phyloP scores from a whole-genome alignment of 2,329 filamentous ascomycete genomes.

The Penicillium sp. region DNA sequence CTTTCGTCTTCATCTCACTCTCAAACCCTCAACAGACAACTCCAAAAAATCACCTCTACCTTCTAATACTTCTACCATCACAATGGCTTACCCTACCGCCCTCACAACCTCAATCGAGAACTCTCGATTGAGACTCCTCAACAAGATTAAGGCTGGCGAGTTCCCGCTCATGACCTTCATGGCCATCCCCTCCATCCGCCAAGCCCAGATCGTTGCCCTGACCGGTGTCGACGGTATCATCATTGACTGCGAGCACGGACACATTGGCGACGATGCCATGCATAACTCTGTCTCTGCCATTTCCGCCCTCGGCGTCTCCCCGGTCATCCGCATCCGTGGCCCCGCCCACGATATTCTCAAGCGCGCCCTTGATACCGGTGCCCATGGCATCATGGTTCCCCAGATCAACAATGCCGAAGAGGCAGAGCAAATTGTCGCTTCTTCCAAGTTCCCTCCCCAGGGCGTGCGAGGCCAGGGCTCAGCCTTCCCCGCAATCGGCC shows the following conservation, averaged over 20 bases:
- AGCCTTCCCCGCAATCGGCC: constrained; percentile 28
- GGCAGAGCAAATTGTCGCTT: constrained; percentile 25
- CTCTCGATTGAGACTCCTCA: constrained; percentile 46
- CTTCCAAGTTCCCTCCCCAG: constrained; percentile 32
- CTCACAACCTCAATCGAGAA: constrained; percentile 40
- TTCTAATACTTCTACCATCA: constrained; percentile 1
- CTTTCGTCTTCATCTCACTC: neutral
- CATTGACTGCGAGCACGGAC: constrained; percentile 44
- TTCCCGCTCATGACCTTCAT: constrained; percentile 53
- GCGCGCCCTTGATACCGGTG: constrained; percentile 27
- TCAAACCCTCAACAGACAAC: neutral
- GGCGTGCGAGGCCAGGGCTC: constrained; percentile 33
- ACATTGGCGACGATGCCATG: constrained; percentile 32
- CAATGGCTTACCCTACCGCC: constrained; percentile 29
- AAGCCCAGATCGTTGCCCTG: constrained; percentile 59
- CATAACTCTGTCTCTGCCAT: constrained; percentile 30
- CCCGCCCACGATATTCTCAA: constrained; percentile 27
- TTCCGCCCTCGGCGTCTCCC: constrained; percentile 26
- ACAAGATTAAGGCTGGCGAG: constrained; percentile 42
- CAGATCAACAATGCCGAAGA: constrained; percentile 54
- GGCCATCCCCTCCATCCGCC: constrained; percentile 49
- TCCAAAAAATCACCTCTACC: neutral
- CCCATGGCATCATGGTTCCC: constrained; percentile 48
- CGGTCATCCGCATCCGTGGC: constrained; percentile 25
- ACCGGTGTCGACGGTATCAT: constrained; percentile 66